These are phyloP conservation scores for Eucalyptus polyanthemos DNA, from an alignment of 345 rosid genomes.

Conservation along the genomic window DNA sequence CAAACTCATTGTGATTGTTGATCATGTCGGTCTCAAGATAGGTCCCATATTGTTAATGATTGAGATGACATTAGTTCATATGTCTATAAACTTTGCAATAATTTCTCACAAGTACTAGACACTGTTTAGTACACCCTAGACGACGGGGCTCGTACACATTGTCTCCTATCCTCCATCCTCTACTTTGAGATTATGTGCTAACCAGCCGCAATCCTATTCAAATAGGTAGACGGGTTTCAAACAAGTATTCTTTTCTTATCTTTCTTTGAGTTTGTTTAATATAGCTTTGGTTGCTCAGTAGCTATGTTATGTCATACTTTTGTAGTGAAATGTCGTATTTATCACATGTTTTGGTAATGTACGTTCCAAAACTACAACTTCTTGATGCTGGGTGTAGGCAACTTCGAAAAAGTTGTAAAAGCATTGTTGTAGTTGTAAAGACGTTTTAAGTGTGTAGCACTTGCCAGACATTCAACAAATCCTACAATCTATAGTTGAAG, in stretches of 20 bases:
- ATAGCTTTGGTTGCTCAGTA: background rate
- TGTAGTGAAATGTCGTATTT: background rate
- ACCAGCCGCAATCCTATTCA: background rate
- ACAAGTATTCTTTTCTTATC: background rate
- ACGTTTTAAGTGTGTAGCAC: background rate
- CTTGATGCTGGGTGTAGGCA: background rate
- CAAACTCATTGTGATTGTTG: background rate
- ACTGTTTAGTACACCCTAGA: background rate
- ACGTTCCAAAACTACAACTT: background rate
- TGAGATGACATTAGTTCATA: background rate
- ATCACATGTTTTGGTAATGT: background rate
- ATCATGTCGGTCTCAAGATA: background rate
- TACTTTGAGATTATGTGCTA: background rate
- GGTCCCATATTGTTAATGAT: background rate
- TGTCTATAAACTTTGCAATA: background rate
- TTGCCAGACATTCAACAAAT: background rate
- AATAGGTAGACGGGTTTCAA: background rate
- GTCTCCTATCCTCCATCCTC: background rate
- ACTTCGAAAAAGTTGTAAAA: background rate
- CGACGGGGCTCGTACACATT: background rate
- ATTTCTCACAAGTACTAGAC: background rate
- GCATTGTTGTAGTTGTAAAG: background rate
- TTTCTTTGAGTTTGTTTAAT: background rate
- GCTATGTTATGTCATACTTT: background rate
- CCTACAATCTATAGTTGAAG: background rate